Conservation (phyloP, 129 eudicot genomes). For the Saussurea involucrata region DNA sequence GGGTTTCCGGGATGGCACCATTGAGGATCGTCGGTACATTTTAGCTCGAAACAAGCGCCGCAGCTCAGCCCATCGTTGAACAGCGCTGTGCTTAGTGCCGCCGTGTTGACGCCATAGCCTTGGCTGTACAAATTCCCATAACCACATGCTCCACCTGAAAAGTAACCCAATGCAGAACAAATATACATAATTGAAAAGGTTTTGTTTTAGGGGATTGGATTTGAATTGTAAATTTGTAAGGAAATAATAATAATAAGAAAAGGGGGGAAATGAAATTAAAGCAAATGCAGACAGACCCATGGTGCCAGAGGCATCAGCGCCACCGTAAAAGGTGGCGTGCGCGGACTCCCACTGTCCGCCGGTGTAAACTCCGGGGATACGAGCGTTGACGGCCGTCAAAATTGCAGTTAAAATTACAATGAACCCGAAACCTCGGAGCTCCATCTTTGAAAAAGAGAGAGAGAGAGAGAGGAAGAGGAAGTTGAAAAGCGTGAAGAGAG, state of each 20-base stretch:
- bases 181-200: too few relatives aligned
- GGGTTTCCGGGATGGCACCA: conserved; percentile 72
- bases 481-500: conserved; percentile 15
- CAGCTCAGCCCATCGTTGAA: conserved; percentile 60
- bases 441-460: conserved; percentile 18
- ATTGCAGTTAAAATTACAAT: neutral
- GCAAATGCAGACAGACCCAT: conserved; percentile 32
- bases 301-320: conserved; percentile 53
- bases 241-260: neutral
- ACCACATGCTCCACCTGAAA: conserved; percentile 65
- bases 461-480: neutral
- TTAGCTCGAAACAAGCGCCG: conserved; percentile 57
- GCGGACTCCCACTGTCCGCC: conserved; percentile 44
- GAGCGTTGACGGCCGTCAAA: conserved; percentile 13
- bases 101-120: conserved; percentile 65
- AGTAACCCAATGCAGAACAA: neutral
- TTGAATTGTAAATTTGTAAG: neutral
- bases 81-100: conserved; percentile 62
- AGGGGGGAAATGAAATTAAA: neutral
- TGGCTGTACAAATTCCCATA: conserved; percentile 64
- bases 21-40: conserved; percentile 47
- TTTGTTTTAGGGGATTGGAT: neutral
- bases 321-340: conserved; percentile 57
- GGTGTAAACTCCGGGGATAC: conserved; percentile 37
- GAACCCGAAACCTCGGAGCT: neutral